Evolutionary conservation across 164 flowering plant species (phyloP), one percentile per base, ranked within the genome.

Genomic region (Vitis amurensis): DNA sequence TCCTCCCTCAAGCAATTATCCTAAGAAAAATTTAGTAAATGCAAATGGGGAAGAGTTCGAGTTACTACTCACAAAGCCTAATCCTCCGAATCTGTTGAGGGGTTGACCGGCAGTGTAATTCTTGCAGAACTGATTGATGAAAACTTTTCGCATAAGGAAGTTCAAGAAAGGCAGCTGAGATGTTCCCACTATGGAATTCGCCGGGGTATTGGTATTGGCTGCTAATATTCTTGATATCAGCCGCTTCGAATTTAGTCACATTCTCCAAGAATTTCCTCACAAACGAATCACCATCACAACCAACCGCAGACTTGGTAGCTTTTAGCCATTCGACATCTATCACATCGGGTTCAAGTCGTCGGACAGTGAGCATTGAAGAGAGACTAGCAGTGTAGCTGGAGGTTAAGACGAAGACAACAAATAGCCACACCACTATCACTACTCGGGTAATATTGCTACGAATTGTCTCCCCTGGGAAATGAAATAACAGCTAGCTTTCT

Each of bases 311-410:
- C 17, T 85, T 82, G 29, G 48, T 61, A 14, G 29, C 69, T 55
- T 64, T 75, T 5, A 85, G 66, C 60, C 64, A 70, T 1, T 71
- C 68, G 8, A 82, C 73, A 23, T 78, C 78, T 3, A 68, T 73
- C 13, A 71, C 73, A 23, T 58, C 73, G 17, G 85, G 78, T 64
- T 84, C 62, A 2, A 87, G 78, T 5, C 72, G 66, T 53, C 68
- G 81, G 14, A 84, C 84, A 1, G 89, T 87, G 60, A 87, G 78
- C 82, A 84, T 80, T 8, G 91, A 87, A 16, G 82, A 71, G 15
- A 85, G 78, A 69, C 77, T 87, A 37, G 89, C 91, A 0, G 87
- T 83, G 79, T 79, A 87, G 73, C 87, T 85, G 16, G 83, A 74
- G 17, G 76, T 81, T 23, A 82, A 56, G 17, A 85, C 71, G 3